phyloP scores from a whole-genome alignment of 371 early-diverging fungal genomes.

The Lichtheimia ramosa region DNA sequence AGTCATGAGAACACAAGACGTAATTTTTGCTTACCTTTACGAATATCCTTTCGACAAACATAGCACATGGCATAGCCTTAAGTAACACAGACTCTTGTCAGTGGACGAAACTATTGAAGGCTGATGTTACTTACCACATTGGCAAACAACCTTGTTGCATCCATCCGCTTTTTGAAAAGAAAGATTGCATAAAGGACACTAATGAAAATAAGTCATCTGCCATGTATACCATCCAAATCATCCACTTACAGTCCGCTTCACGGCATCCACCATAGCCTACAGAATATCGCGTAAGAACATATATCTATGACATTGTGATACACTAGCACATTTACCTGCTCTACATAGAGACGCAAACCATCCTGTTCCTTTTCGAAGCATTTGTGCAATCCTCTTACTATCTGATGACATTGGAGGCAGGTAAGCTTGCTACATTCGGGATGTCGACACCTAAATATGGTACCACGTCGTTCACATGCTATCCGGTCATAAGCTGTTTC shows the following conservation, averaged over 20 bases:
- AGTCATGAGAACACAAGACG: background rate
- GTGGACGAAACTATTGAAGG: background rate
- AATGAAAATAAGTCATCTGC: background rate
- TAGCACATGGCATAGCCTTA: constrained; percentile 68
- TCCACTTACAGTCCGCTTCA: constrained; percentile 62
- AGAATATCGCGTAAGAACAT: background rate
- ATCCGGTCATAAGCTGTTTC: constrained; percentile 35
- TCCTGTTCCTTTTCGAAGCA: constrained; percentile 61
- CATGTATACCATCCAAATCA: background rate
- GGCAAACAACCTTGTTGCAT: constrained; percentile 71
- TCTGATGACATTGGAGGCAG: constrained; percentile 50
- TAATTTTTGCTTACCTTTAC: constrained; percentile 12
- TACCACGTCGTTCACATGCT: constrained; percentile 29
- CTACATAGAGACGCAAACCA: constrained; percentile 59
- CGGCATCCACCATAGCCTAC: constrained; percentile 64
- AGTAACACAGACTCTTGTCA: background rate
- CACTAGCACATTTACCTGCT: constrained; percentile 28
- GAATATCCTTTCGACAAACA: constrained; percentile 58
- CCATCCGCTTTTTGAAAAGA: constrained; percentile 66
- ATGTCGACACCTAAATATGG: constrained; percentile 52
- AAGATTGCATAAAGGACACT: constrained; percentile 64
- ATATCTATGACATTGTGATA: no score
- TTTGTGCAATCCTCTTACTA: constrained; percentile 50
- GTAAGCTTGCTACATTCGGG: constrained; percentile 44
- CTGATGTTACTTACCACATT: constrained; percentile 42